These are phyloP conservation scores for Saccharomyces uvarum DNA, from an alignment of 1,139 yeast genomes.

Conservation along the genomic window DNA sequence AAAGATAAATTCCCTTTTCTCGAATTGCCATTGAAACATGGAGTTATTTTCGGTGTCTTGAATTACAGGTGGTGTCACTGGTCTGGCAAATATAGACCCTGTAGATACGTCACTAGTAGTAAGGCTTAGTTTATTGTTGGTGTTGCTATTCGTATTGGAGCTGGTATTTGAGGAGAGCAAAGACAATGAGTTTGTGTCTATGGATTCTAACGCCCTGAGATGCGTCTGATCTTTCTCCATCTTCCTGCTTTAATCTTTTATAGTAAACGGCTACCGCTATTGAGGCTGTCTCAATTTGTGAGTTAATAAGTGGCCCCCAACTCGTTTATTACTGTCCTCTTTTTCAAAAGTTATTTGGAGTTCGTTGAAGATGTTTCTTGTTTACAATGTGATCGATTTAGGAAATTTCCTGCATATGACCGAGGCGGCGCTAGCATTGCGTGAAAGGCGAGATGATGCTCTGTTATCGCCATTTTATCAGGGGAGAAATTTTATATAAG, in stretches of 20 bases:
- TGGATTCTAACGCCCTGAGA: slow-evolving; percentile 21
- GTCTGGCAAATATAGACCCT: slow-evolving; percentile 6
- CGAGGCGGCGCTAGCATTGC: neutral
- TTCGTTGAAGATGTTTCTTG: neutral
- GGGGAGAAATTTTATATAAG: neutral
- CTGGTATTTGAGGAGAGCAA: slow-evolving; percentile 11
- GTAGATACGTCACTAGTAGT: neutral
- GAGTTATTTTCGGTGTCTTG: slow-evolving; percentile 14
- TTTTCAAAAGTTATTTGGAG: neutral
- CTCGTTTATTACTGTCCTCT: neutral
- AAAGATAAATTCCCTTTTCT: slow-evolving; percentile 25
- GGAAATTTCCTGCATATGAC: neutral
- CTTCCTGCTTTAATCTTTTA: neutral
- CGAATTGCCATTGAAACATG: slow-evolving; percentile 23
- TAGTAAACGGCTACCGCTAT: neutral
- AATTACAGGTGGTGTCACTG: slow-evolving; percentile 11
- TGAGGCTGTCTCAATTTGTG: neutral
- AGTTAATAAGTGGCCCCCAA: neutral
- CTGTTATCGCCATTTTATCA: neutral
- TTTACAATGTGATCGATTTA: neutral
- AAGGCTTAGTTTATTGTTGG: slow-evolving; percentile 6
- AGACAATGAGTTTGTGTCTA: slow-evolving; percentile 24
- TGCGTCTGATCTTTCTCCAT: slow-evolving; percentile 18
- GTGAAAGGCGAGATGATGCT: neutral
- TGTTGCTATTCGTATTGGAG: slow-evolving; percentile 7